Percentiles rank a stretch among this genome's conserved stretches.
Conservation (phyloP, 495 filamentous ascomycete species). For the Neurospora tetrasperma region DNA sequence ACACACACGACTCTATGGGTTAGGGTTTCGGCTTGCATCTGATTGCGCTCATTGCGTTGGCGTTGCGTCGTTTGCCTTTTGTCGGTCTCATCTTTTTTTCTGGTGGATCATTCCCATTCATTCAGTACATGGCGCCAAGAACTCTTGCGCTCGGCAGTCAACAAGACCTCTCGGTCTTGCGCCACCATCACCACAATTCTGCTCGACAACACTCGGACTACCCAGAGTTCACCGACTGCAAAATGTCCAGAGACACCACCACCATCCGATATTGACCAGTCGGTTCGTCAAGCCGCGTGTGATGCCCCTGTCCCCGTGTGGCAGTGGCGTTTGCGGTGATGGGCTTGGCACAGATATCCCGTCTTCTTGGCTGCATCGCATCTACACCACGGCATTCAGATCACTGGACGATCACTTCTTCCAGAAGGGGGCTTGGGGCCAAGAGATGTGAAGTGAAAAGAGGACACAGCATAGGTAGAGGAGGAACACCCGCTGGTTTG, state of each 20-base stretch:
- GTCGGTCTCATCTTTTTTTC: background rate
- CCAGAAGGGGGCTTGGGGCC: background rate
- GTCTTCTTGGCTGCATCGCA: background rate
- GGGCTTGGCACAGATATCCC: background rate
- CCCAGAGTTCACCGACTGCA: background rate
- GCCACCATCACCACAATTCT: background rate
- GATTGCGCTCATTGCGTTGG: background rate
- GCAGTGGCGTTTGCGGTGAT: background rate
- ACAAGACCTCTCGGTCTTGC: background rate
- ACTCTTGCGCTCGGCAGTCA: background rate
- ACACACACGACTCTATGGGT: background rate
- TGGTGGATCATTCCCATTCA: background rate
- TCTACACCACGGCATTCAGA: background rate
- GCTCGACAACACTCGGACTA: background rate
- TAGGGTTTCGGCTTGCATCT: background rate
- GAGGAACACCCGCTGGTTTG: background rate
- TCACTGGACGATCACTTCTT: background rate
- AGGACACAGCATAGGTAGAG: background rate
- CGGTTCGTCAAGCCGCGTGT: background rate
- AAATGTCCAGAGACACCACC: background rate
- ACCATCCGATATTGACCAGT: background rate
- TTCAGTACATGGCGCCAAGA: background rate
- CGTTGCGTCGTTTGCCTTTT: background rate
- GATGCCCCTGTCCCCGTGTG: background rate
- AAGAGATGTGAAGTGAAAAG: background rate